These are phyloP conservation scores for Pichia deserticola DNA, from an alignment of 805 yeast species.

Conservation along the genomic window DNA sequence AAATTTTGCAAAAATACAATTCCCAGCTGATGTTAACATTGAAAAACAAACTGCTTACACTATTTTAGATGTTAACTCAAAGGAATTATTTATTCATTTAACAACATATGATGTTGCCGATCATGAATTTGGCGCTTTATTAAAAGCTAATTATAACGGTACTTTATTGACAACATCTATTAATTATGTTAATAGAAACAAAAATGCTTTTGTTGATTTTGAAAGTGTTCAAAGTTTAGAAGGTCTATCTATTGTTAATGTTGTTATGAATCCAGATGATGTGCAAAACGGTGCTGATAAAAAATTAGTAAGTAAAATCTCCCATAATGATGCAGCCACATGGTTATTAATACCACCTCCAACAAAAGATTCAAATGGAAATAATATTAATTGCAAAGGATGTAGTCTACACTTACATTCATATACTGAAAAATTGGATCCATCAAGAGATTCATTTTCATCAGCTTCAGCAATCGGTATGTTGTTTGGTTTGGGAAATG, in stretches of 20 bases:
- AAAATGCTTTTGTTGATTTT: conserved; percentile 75
- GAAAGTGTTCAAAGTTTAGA: conserved; percentile 78
- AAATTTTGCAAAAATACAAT: conserved; percentile 67
- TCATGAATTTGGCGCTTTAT: conserved; percentile 64
- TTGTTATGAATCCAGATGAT: conserved; percentile 49
- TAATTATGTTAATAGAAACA: conserved; percentile 66
- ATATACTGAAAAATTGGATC: conserved; percentile 77
- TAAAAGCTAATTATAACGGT: conserved; percentile 89
- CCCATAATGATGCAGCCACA: conserved; percentile 87
- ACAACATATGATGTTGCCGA: conserved; percentile 50
- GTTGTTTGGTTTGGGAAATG: conserved; percentile 89
- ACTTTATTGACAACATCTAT: conserved; percentile 70
- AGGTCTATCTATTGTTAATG: conserved; percentile 73
- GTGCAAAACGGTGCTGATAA: conserved; percentile 34
- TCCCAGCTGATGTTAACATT: conserved; percentile 61
- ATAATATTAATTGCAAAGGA: conserved; percentile 41
- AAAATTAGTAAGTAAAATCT: conserved; percentile 59
- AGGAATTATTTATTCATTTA: conserved; percentile 75
- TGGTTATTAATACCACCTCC: conserved; percentile 78
- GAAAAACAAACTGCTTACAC: conserved; percentile 68
- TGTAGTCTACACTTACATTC: conserved; percentile 88
- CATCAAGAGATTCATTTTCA: conserved; percentile 68
- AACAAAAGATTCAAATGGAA: conserved; percentile 49
- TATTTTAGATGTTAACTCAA: conserved; percentile 61
- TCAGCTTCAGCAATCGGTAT: conserved; percentile 87